Evolutionary conservation across 805 yeast genomes (phyloP).

Genomic region (Monosporozyma aerobia): DNA sequence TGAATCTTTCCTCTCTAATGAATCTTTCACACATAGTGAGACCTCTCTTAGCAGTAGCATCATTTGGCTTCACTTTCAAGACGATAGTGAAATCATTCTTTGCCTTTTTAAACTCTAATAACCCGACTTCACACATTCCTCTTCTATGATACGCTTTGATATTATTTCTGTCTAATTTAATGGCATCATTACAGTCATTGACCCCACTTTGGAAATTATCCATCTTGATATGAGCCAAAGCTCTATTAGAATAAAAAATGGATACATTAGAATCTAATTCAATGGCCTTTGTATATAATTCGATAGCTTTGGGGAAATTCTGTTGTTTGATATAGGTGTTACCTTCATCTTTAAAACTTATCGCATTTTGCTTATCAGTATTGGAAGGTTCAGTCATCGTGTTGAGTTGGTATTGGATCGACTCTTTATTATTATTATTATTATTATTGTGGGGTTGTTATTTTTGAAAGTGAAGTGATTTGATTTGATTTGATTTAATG

Average conservation of each 20-base stretch:
- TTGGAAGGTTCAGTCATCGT: slow-evolving; percentile 13
- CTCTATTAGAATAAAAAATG: slow-evolving; percentile 72
- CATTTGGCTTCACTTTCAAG: slow-evolving; percentile 54
- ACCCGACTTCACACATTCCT: slow-evolving; percentile 72
- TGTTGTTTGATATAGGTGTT: slow-evolving; percentile 63
- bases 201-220: slow-evolving; percentile 85
- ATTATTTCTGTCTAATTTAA: slow-evolving; percentile 56
- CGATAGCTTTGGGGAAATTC: slow-evolving; percentile 55
- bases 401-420: neutral
- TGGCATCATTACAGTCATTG: slow-evolving; percentile 64
- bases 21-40: slow-evolving; percentile 54
- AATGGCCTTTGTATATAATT: slow-evolving; percentile 65
- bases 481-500: no score
- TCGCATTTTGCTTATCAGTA: slow-evolving; percentile 32
- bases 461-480: no score
- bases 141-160: slow-evolving; percentile 80
- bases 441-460: neutral
- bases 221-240: slow-evolving; percentile 76
- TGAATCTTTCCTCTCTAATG: slow-evolving; percentile 69
- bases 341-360: slow-evolving; percentile 57
- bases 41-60: slow-evolving; percentile 54
- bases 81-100: slow-evolving; percentile 58
- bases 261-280: slow-evolving; percentile 50
- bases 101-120: slow-evolving; percentile 68
- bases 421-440: neutral